Evolutionary conservation across 805 yeast species (phyloP).

Genomic region (Metschnikowia aberdeeniae): DNA sequence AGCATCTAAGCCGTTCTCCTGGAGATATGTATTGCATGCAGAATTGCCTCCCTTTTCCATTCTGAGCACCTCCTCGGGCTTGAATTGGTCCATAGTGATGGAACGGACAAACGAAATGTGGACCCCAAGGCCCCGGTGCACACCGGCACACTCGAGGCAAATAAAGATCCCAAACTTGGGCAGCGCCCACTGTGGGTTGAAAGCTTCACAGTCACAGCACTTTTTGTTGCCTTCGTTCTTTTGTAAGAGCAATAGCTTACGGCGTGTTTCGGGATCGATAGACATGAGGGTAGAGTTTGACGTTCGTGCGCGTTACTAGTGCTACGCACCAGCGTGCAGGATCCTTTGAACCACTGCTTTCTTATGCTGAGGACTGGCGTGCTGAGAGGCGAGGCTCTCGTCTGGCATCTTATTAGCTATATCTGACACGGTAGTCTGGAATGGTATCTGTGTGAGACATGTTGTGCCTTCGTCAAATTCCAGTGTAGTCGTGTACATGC

Average conservation of each 20-base stretch:
- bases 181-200: constrained; percentile 99
- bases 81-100: constrained; percentile 98
- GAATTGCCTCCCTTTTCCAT: constrained; percentile 96
- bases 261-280: constrained; percentile 88
- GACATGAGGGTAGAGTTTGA: constrained; percentile 42
- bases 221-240: constrained; percentile 78
- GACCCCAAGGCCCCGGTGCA: constrained; percentile 93
- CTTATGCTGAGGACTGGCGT: too few species aligned
- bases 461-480: too few species aligned
- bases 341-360: background rate
- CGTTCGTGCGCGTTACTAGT: background rate
- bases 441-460: too few species aligned
- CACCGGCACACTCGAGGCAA: constrained; percentile 96
- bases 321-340: background rate
- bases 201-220: constrained; percentile 92
- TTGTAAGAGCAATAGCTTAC: constrained; percentile 71
- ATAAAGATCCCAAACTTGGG: constrained; percentile 97
- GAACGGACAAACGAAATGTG: constrained; percentile 95
- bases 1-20: constrained; percentile 64
- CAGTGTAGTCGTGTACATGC: too few species aligned
- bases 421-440: too few species aligned
- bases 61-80: constrained; percentile 80
- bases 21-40: constrained; percentile 64
- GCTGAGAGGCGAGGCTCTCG: too few species aligned
- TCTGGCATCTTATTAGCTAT: too few species aligned